Evolutionary conservation across 2,329 filamentous ascomycete species (phyloP), one percentile per base, ranked within the genome.

Genomic region (Fulvia fulva): DNA sequence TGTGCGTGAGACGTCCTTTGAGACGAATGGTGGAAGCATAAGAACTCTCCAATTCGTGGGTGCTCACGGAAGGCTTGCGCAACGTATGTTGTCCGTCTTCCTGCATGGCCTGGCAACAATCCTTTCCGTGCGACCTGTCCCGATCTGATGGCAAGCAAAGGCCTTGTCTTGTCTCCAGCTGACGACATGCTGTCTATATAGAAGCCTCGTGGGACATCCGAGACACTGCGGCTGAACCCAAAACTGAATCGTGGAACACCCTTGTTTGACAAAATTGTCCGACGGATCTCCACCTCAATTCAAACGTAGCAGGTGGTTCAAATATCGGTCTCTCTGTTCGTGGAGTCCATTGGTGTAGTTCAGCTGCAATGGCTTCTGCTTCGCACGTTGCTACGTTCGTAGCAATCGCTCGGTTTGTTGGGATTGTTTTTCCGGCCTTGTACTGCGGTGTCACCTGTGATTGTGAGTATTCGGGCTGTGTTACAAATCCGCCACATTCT

Each of bases 381-480:
- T 12, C 26, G 26, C 25, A 50, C 11, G n/a, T 44, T 11, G 50
- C 30, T 5, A 44, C 23, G 19, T 30, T 30, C 5, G 46, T 52
- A 2, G 44, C 47, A 16, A 16, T 55, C 2, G 54, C 56, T n/a
- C 60, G 60, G 5, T 68, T 68, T 55, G 34, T 64, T 8, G 65
- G 60, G 47, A 65, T 68, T n/a, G 63, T 67, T 12, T 62, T 51
- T 46, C 65, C 66, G 26, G 57, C 59, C 5, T 51, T 67, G 21
- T 68, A 65, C 51, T 51, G 58, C 21, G 66, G 66, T 60, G 62
- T 61, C 12, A 66, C 64, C 41, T 59, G 58, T 47, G 62, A 65
- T 55, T 65, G 65, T 67, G 53, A 53, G 56, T 22, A n/a, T n/a
- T n/a, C n/a, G n/a, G n/a, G 34, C 34, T 41, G 34, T 14, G 21